Percentiles rank a stretch among this genome's conserved stretches.
Conservation (phyloP, 768 basidiomycete species). For the Cystobasidium tubakii region DNA sequence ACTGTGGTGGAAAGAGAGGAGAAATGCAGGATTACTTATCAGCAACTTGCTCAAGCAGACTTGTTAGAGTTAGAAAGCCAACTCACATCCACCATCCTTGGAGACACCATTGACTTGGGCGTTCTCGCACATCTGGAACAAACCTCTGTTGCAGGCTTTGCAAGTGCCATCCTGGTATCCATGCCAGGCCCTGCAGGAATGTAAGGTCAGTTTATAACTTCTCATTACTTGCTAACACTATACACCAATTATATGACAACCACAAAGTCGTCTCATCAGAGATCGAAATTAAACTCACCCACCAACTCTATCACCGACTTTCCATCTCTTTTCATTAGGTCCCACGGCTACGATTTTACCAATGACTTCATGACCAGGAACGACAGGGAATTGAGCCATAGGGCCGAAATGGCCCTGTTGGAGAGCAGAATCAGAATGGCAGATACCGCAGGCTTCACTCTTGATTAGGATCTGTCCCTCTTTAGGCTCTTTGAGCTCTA, state of each 20-base stretch:
- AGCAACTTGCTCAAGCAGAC: too few relatives aligned
- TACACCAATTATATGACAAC: too few relatives aligned
- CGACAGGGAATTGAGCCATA: conserved; percentile 20
- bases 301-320: conserved; percentile 45
- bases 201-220: too few relatives aligned
- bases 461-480: conserved; percentile 39
- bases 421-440: not conserved
- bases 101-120: conserved; percentile 44
- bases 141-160: conserved; percentile 28
- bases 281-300: conserved; percentile 1
- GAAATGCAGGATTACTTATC: too few relatives aligned
- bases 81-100: conserved; percentile 32
- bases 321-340: conserved; percentile 39
- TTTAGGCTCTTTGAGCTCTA: conserved; percentile 19
- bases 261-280: too few relatives aligned
- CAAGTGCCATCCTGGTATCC: conserved; percentile 31
- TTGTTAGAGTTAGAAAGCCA: not conserved
- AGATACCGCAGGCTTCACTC: conserved; percentile 12
- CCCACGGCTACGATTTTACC: conserved; percentile 43
- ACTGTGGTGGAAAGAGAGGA: conserved; percentile 33
- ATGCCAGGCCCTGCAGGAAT: conserved; percentile 34
- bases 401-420: not conserved
- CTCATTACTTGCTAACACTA: too few relatives aligned
- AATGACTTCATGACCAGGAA: conserved; percentile 42
- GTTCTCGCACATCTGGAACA: conserved; percentile 41